Conservation (phyloP, 225 moss, liverwort and hornwort genomes). For the Marchantia polymorpha region DNA sequence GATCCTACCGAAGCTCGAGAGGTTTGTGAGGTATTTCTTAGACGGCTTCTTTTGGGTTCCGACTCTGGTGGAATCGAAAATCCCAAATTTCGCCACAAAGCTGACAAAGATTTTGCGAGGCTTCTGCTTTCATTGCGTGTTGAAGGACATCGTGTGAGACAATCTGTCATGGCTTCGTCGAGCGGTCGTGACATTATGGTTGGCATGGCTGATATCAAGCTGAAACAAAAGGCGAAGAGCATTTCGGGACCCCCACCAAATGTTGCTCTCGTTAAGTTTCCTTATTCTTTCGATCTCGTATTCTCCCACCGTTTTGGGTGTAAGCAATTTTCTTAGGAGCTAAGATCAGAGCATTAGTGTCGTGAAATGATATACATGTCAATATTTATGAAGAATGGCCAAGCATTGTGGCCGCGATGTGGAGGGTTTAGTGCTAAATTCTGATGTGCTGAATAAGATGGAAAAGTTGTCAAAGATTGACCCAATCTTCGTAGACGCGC, state of each 20-base stretch:
- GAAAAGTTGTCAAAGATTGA: too few relatives aligned
- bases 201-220: constrained; percentile 38
- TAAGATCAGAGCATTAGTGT: background rate
- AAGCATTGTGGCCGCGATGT: too few relatives aligned
- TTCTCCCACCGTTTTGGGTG: background rate
- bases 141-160: background rate
- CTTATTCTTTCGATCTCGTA: background rate
- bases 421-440: too few relatives aligned
- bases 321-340: background rate
- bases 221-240: constrained; percentile 49
- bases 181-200: constrained; percentile 30
- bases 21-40: background rate
- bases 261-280: constrained; percentile 22
- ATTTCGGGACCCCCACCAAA: constrained; percentile 39
- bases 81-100: background rate
- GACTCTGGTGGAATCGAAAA: background rate
- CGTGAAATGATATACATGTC: too few relatives aligned
- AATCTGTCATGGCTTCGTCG: background rate
- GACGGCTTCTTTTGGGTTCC: background rate
- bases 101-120: background rate
- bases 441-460: too few relatives aligned
- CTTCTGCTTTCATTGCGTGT: background rate
- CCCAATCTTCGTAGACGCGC: too few relatives aligned
- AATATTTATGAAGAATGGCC: too few relatives aligned
- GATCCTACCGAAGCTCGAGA: background rate